Evolutionary conservation across 352 stramenopile species (phyloP).

Genomic region (Plasmopara muralis): DNA sequence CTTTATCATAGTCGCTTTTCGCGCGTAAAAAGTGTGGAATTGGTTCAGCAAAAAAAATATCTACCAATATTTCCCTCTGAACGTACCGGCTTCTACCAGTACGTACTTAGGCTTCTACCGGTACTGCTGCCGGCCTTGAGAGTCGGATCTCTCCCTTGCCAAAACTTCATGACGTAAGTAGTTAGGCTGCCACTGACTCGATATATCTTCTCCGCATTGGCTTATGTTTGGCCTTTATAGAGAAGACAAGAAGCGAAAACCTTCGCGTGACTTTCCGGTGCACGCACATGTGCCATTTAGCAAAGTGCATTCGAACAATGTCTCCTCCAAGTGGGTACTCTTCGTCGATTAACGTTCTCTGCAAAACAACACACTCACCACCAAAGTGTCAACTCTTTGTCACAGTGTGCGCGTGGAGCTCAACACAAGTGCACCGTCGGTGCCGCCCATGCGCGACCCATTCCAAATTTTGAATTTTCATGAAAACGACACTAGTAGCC

Average conservation of each 20-base stretch:
- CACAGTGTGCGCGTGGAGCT: slow-evolving; percentile 45
- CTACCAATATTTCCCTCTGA: no score
- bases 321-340: slow-evolving; percentile 26
- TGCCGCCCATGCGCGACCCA: slow-evolving; percentile 71
- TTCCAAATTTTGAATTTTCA: slow-evolving; percentile 69
- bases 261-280: slow-evolving; percentile 67
- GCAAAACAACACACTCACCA: slow-evolving; percentile 1
- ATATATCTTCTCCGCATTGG: not conserved
- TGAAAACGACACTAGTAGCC: slow-evolving; percentile 20
- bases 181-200: not conserved
- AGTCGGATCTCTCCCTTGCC: no score
- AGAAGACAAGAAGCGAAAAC: slow-evolving; percentile 82
- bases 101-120: no score
- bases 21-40: no score
- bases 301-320: slow-evolving; percentile 41
- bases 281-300: slow-evolving; percentile 59
- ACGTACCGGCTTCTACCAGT: no score
- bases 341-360: not conserved
- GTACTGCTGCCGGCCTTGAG: no score
- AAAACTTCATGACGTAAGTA: no score
- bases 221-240: slow-evolving; percentile 20
- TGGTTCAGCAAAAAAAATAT: no score
- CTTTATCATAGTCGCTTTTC: no score
- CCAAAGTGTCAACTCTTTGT: not conserved
- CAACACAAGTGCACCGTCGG: slow-evolving; percentile 32